phyloP scores from a whole-genome alignment of 768 basidiomycete genomes.

The Macrolepiota fuliginosa region DNA sequence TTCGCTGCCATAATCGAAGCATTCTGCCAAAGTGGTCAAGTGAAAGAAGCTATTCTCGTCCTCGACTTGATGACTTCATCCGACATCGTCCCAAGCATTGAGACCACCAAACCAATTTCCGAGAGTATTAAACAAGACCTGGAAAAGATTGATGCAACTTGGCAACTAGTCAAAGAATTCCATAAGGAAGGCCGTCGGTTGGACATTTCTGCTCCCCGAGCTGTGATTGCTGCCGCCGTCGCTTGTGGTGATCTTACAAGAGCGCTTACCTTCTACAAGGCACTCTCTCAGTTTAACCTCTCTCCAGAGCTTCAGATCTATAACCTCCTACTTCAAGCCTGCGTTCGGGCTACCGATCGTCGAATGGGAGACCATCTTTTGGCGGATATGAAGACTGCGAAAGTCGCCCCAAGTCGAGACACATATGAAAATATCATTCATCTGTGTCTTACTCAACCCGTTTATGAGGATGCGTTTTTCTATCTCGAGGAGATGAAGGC shows the following conservation, averaged over 20 bases:
- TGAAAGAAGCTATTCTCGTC: slow-evolving; percentile 62
- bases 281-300: slow-evolving; percentile 51
- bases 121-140: slow-evolving; percentile 42
- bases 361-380: slow-evolving; percentile 68
- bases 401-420: slow-evolving; percentile 50
- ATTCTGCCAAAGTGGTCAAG: slow-evolving; percentile 51
- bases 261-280: slow-evolving; percentile 74
- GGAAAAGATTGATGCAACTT: slow-evolving; percentile 61
- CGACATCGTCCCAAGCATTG: slow-evolving; percentile 44
- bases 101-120: slow-evolving; percentile 55
- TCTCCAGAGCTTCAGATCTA: slow-evolving; percentile 62
- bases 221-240: slow-evolving; percentile 63
- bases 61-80: slow-evolving; percentile 58
- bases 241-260: slow-evolving; percentile 67
- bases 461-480: slow-evolving; percentile 85
- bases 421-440: slow-evolving; percentile 69
- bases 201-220: slow-evolving; percentile 61
- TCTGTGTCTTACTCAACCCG: slow-evolving; percentile 66
- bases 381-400: slow-evolving; percentile 58
- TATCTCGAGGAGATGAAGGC: slow-evolving; percentile 89
- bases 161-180: slow-evolving; percentile 62
- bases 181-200: slow-evolving; percentile 48
- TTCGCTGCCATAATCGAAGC: slow-evolving; percentile 78
- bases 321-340: slow-evolving; percentile 67
- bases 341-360: slow-evolving; percentile 55